A percentile compares a stretch with the other conserved stretches of the same genome.
Conservation (phyloP, 2,329 filamentous ascomycete species). For the Colletotrichum spinosum region DNA sequence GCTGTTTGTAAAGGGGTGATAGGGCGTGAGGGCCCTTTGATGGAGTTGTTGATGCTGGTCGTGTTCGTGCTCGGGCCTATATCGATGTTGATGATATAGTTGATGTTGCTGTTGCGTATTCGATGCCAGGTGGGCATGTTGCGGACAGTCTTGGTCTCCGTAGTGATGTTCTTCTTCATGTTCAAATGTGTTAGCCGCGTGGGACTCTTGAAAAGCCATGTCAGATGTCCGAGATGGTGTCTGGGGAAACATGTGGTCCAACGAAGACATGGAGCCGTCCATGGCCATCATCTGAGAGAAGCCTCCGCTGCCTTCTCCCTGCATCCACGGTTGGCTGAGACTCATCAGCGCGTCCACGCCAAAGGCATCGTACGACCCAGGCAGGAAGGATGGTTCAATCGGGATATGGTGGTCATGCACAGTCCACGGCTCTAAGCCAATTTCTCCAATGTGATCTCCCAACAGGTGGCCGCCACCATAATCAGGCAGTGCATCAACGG, state of each 20-base stretch:
- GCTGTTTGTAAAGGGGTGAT: slow-evolving; percentile 4
- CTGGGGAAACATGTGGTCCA: slow-evolving; percentile 1
- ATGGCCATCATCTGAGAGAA: slow-evolving; percentile 15
- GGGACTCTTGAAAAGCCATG: background rate
- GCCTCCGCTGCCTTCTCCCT: slow-evolving; percentile 8
- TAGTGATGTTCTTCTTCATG: too few species aligned
- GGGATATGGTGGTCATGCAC: slow-evolving; percentile 4
- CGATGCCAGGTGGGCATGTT: too few species aligned
- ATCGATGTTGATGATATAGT: background rate
- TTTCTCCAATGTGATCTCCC: slow-evolving; percentile 7
- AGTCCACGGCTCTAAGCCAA: slow-evolving; percentile 21
- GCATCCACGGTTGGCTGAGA: slow-evolving; percentile 16
- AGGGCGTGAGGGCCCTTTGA: background rate
- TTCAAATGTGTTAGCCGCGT: too few species aligned
- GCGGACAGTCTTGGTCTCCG: too few species aligned
- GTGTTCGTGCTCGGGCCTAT: background rate
- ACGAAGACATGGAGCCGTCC: slow-evolving; percentile 8
- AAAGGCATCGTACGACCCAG: slow-evolving; percentile 3
- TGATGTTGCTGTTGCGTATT: too few species aligned
- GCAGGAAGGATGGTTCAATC: slow-evolving; percentile 9
- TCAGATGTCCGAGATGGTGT: slow-evolving; percentile 2
- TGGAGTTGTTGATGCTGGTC: too few species aligned
- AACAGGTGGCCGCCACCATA: background rate
- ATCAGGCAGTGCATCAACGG: background rate
- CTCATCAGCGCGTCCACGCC: slow-evolving; percentile 3